Base-by-base conservation (phyloP, 2,329 filamentous ascomycete genomes). In the Paecilomyces niveus region DNA sequence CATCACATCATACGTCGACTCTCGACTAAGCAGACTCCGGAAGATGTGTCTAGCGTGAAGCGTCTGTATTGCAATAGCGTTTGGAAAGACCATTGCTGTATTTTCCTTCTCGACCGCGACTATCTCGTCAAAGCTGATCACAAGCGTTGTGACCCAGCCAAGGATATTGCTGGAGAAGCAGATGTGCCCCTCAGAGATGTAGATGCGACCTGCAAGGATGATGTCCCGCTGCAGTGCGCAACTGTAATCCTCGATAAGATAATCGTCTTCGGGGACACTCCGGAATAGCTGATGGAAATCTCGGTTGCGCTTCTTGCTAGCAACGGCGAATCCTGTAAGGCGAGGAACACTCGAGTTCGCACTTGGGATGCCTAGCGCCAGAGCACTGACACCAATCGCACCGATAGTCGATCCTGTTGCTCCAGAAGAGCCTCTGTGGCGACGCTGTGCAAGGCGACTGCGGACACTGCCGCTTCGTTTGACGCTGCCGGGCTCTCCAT, bases 141-240 rank as follows among this genome's bases (percentile, higher is more conserved):
- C 93, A 50, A 99, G 80, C 1, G 94, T 99, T 0, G 94, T 99
- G 22, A 95, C 89, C 94, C 94, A 99, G 57, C 94, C 94, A 53
- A 99, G 84, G 64, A 99, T 99, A 71, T 99, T 99, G 79, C 94
- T 97, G 68, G 92, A 97, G 76, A 99, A 99, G 78, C 94, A 99
- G 53, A 99, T 85, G 71, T 99, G 93, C 10, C 93, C 92, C 76
- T 99, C 94, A 0, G 94, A 97, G 50, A 99, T 90, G 69, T 99
- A 99, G 13, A 99, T 82, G 49, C 94, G 85, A 5, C 94, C 94
- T 65, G 97, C 94, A 6, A 96, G 86, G 35, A 99, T 83, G 61
- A 99, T 99, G 70, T 99, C 95, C 64, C 92, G 86, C 74, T 99
- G 94, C 59, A 99, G 75, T 3, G 94, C 94, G 72, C 94, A 97